A percentile compares a stretch with the other conserved stretches of the same genome.
These are phyloP conservation scores for Camelina laxa DNA, from an alignment of 345 rosid species.

Conservation along the genomic window DNA sequence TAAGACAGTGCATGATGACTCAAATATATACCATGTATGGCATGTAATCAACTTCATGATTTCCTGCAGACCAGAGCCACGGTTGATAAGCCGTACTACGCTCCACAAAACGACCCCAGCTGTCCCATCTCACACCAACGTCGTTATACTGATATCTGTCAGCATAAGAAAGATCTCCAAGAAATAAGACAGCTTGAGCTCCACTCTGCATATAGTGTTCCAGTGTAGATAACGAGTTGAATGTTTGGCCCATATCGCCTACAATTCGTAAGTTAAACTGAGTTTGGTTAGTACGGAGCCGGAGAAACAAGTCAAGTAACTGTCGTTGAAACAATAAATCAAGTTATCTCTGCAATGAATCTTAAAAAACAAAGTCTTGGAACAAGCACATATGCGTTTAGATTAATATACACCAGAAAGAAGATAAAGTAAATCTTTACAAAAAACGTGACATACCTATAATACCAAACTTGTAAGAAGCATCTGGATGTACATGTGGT, in stretches of 20 bases:
- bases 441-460: slow-evolving; percentile 62
- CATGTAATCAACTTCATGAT: slow-evolving; percentile 91
- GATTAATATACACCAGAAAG: neutral
- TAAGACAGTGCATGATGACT: neutral
- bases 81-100: slow-evolving; percentile 89
- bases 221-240: slow-evolving; percentile 87
- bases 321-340: neutral
- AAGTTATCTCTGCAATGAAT: neutral
- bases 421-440: neutral
- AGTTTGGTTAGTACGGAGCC: slow-evolving; percentile 1
- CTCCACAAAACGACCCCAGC: slow-evolving; percentile 94
- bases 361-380: neutral
- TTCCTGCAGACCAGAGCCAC: slow-evolving; percentile 96
- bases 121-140: slow-evolving; percentile 88
- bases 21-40: slow-evolving; percentile 76
- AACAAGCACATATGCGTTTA: neutral
- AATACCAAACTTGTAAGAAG: slow-evolving; percentile 86
- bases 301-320: slow-evolving; percentile 2
- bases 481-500: slow-evolving; percentile 75
- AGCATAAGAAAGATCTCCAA: slow-evolving; percentile 96
- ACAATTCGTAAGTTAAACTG: slow-evolving; percentile 14
- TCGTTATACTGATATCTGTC: slow-evolving; percentile 81
- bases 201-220: slow-evolving; percentile 87
- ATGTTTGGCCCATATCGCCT: slow-evolving; percentile 99
- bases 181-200: slow-evolving; percentile 80